Conservation (phyloP, 208 protist species). For the Tritrichomonas musculus region DNA sequence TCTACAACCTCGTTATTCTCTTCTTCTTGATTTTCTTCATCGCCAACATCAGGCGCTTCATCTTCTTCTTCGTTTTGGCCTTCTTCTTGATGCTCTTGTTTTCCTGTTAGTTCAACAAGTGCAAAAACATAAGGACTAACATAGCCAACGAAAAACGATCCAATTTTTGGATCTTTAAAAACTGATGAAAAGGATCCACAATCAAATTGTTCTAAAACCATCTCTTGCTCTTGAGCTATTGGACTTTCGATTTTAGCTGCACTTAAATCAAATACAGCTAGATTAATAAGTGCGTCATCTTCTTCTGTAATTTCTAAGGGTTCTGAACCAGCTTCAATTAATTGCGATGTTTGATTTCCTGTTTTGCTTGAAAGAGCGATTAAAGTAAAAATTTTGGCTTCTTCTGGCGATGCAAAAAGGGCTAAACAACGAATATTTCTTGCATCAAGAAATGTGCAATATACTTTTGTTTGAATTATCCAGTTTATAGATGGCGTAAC, state of each 20-base stretch:
- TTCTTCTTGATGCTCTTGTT: not conserved
- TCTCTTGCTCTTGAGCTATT: not conserved
- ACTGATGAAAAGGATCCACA: not conserved
- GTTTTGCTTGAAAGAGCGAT: not conserved
- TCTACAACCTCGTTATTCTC: not conserved
- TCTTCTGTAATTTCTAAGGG: not conserved
- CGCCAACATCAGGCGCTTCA: not conserved
- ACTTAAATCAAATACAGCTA: not conserved
- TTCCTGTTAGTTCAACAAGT: not conserved
- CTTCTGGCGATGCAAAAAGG: not conserved
- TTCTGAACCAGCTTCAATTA: not conserved
- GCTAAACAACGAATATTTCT: not conserved
- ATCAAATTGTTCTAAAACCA: not conserved
- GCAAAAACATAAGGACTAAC: not conserved
- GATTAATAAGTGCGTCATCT: not conserved
- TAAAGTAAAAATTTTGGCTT: not conserved
- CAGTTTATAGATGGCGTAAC: not conserved
- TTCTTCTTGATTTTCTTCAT: not conserved
- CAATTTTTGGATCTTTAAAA: not conserved
- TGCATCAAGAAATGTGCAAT: conserved; percentile 19
- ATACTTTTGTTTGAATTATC: conserved; percentile 2
- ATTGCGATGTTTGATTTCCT: not conserved
- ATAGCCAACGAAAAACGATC: not conserved
- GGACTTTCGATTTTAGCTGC: not conserved
- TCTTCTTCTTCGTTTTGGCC: not conserved